These are phyloP conservation scores for Epithemia pelagica DNA, from an alignment of 108 stramenopile genomes.

Conservation along the genomic window DNA sequence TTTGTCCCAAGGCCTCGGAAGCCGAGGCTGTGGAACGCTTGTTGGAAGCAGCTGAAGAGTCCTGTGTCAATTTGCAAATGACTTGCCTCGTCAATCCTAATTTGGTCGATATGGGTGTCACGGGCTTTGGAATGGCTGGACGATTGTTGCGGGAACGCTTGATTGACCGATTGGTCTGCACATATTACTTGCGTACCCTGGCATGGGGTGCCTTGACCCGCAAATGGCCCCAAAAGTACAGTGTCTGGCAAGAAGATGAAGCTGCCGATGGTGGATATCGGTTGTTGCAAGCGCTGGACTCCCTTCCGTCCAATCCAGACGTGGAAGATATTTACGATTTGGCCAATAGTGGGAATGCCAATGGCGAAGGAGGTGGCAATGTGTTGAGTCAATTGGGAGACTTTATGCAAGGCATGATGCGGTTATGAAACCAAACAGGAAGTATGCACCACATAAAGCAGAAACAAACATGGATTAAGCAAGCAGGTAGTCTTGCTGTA, in stretches of 20 bases:
- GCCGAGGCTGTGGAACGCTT: constrained; percentile 56
- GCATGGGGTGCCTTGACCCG: constrained; percentile 86
- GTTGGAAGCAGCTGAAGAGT: constrained; percentile 34
- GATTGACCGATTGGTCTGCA: constrained; percentile 55
- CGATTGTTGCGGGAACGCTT: constrained; percentile 80
- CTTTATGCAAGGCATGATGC: constrained; percentile 62
- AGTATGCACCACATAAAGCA: too few species aligned
- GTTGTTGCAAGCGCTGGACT: constrained; percentile 55
- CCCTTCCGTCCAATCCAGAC: constrained; percentile 74
- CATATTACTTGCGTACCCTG: constrained; percentile 85
- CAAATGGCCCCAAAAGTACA: constrained; percentile 52
- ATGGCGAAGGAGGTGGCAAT: constrained; percentile 35
- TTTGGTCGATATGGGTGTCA: constrained; percentile 91
- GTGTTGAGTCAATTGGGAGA: constrained; percentile 65
- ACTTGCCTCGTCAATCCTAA: constrained; percentile 88
- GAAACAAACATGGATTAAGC: too few species aligned
- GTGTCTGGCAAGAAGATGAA: constrained; percentile 90
- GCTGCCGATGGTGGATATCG: constrained; percentile 71
- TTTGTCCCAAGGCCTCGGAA: constrained; percentile 81
- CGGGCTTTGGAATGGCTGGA: constrained; percentile 93
- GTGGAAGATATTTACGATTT: constrained; percentile 84
- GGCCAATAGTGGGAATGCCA: constrained; percentile 41
- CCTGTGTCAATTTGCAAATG: constrained; percentile 38
- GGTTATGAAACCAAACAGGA: constrained; percentile 60
- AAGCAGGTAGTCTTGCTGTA: too few species aligned